Evolutionary conservation across 371 early-diverging fungal species (phyloP).

Genomic region (Mucor circinelloides): DNA sequence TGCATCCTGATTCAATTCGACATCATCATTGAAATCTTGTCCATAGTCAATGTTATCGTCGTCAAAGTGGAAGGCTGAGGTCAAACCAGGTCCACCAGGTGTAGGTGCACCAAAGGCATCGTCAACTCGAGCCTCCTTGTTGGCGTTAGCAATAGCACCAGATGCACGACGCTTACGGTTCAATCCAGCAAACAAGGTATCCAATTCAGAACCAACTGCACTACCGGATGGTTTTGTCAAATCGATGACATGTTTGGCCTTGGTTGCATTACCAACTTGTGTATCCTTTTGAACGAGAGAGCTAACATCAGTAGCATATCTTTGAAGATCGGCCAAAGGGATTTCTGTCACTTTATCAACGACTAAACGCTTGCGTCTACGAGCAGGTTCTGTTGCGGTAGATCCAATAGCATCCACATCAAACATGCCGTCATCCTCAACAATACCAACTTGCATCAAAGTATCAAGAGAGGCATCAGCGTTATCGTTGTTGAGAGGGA

Average conservation of each 20-base stretch:
- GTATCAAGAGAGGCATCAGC: constrained; percentile 22
- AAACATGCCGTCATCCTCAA: constrained; percentile 33
- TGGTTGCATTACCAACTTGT: background rate
- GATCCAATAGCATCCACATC: background rate
- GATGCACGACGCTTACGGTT: constrained; percentile 25
- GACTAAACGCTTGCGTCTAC: constrained; percentile 60
- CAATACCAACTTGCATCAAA: constrained; percentile 37
- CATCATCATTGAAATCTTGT: background rate
- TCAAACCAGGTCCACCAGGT: constrained; percentile 4
- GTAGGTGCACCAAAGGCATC: constrained; percentile 11
- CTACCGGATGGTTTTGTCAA: constrained; percentile 12
- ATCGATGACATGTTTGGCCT: background rate
- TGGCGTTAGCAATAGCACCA: background rate
- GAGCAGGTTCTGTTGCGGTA: constrained; percentile 13
- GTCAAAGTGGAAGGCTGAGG: constrained; percentile 21
- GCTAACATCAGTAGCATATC: constrained; percentile 54
- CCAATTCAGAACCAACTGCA: constrained; percentile 10
- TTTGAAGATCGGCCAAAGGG: constrained; percentile 53
- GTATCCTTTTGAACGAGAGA: constrained; percentile 32
- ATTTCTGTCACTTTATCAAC: constrained; percentile 76
- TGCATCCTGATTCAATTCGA: background rate
- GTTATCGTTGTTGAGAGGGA: background rate
- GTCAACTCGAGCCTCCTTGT: constrained; percentile 11
- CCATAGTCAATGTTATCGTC: constrained; percentile 21
- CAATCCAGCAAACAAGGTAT: constrained; percentile 14